Percentiles rank a stretch among this genome's conserved stretches.
These are phyloP conservation scores for Apiospora malaysiana DNA, from an alignment of 2,329 filamentous ascomycete species.

Conservation along the genomic window DNA sequence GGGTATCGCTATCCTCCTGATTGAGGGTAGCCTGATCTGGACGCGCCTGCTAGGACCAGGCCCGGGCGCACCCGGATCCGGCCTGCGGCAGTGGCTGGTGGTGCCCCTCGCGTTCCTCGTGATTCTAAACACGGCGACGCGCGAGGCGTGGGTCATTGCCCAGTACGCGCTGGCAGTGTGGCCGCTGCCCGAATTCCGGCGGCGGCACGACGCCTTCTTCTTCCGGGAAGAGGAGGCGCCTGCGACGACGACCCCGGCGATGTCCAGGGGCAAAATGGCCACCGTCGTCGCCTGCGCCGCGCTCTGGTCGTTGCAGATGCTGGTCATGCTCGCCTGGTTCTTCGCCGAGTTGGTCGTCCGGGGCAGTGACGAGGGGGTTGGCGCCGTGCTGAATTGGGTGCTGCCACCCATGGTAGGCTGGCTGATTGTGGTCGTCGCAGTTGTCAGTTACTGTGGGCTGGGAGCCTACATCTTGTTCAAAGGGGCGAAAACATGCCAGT, in stretches of 20 bases:
- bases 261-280: background rate
- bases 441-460: conserved; percentile 1
- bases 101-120: background rate
- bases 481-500: background rate
- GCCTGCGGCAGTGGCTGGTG: background rate
- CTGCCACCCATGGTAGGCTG: conserved; percentile 8
- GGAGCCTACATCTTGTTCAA: background rate
- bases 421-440: background rate
- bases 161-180: background rate
- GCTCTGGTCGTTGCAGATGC: conserved; percentile 17
- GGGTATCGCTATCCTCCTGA: background rate
- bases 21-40: background rate
- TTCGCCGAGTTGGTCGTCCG: conserved; percentile 8
- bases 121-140: conserved; percentile 5
- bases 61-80: background rate
- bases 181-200: conserved; percentile 4
- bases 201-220: conserved; percentile 14
- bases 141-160: background rate
- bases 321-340: conserved; percentile 13
- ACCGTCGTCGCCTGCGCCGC: background rate
- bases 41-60: background rate
- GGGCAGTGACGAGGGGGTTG: conserved; percentile 10
- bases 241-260: background rate
- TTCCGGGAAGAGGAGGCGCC: background rate
- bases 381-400: background rate